These are phyloP conservation scores for Torulaspora quercuum DNA, from an alignment of 805 yeast genomes.

Conservation along the genomic window DNA sequence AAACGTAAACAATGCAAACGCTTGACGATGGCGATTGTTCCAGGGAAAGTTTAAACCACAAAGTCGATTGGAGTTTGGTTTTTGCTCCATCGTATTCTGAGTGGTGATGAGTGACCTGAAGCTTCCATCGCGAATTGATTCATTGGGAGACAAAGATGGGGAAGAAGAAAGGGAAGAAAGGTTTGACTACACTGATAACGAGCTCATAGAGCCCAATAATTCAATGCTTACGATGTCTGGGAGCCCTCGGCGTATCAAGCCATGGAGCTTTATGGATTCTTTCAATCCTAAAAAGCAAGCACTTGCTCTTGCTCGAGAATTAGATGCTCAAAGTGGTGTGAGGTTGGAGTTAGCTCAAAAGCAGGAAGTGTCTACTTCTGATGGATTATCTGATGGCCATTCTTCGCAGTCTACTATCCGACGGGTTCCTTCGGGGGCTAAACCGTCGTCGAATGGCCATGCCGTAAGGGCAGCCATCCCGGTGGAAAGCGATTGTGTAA, in stretches of 20 bases:
- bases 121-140: too few species aligned
- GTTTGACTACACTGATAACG: constrained; percentile 21
- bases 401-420: constrained; percentile 17
- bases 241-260: constrained; percentile 15
- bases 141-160: constrained; percentile 2
- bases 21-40: too few species aligned
- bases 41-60: too few species aligned
- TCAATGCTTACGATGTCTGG: constrained; percentile 16
- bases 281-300: constrained; percentile 22
- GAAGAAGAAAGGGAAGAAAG: constrained; percentile 19
- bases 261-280: constrained; percentile 17
- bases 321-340: constrained; percentile 21
- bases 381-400: constrained; percentile 5
- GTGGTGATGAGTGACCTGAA: constrained; percentile 5
- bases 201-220: constrained; percentile 6
- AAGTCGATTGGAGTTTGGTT: too few species aligned
- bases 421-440: constrained; percentile 23
- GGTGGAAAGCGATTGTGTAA: constrained; percentile 13
- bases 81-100: too few species aligned
- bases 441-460: constrained; percentile 20
- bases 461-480: constrained; percentile 21
- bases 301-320: constrained; percentile 21
- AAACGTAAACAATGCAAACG: constrained; percentile 2
- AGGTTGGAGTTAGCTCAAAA: constrained; percentile 11
- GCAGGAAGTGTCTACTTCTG: constrained; percentile 5